Conservation (phyloP, 805 yeast genomes). For the Metschnikowia shivogae region DNA sequence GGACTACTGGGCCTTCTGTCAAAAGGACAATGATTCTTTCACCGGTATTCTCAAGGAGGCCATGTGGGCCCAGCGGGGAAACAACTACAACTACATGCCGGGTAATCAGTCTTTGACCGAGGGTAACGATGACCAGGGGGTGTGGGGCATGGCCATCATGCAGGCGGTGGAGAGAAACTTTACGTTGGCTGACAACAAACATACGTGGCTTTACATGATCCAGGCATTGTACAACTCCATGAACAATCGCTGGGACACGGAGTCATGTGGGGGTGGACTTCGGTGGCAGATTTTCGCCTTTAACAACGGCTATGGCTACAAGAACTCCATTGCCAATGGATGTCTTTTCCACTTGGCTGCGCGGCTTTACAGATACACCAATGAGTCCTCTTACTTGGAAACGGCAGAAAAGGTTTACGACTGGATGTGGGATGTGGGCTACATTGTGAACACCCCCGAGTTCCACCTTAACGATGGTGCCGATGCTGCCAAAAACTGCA, state of each 20-base stretch:
- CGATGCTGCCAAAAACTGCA: conserved; percentile 38
- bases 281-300: conserved; percentile 49
- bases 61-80: conserved; percentile 44
- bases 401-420: conserved; percentile 43
- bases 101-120: conserved; percentile 45
- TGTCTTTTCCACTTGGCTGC: conserved; percentile 44
- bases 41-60: conserved; percentile 30
- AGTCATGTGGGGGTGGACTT: conserved; percentile 39
- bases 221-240: conserved; percentile 44
- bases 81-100: conserved; percentile 39
- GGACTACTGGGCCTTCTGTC: conserved; percentile 39
- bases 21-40: conserved; percentile 29
- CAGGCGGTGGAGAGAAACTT: conserved; percentile 45
- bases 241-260: conserved; percentile 42
- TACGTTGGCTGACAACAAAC: conserved; percentile 27
- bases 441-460: conserved; percentile 18
- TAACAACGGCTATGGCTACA: conserved; percentile 45
- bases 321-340: conserved; percentile 44
- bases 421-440: conserved; percentile 37
- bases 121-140: conserved; percentile 52
- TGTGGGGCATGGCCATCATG: conserved; percentile 47
- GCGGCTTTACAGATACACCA: conserved; percentile 40
- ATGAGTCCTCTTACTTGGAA: conserved; percentile 36
- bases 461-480: conserved; percentile 57
- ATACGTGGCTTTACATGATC: conserved; percentile 36